Base-by-base conservation (phyloP, 2,329 filamentous ascomycete genomes). In the Lojkania enalia region DNA sequence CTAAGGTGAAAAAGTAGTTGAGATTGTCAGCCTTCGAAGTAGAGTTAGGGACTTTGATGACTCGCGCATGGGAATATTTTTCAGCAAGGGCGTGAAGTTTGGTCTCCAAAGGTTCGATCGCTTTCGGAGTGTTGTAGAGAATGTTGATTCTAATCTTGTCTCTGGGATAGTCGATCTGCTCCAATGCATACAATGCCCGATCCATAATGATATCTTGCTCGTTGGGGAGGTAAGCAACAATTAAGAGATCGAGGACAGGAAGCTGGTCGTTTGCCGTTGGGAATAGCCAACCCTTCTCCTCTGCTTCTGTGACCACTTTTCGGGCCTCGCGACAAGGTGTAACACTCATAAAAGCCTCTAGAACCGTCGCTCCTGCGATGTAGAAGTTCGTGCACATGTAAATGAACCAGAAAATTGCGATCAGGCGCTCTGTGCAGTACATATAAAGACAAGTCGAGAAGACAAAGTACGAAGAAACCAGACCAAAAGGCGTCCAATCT, bases 191-290 rank as follows among this genome's bases (percentile, higher is more conserved):
- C 19, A 72, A 58, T 12, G 74, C 67, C 6, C 74, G 71, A 36
- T 75, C 74, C 55, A 75, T 67, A 51, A 77, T 75, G 40, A 77
- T 77, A 39, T 77, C 73, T 54, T 75, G 64, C 54, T 77, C 75
- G 45, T 77, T 77, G 4, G 75, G 75, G n/a, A 77, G 63, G 49
- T 77, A 77, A 12, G 75, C 75, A 2, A 77, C 75, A 42, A 77
- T 75, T 41, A 77, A 62, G 30, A 77, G 60, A 48, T 77, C 75
- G 14, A 77, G 62, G 19, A 72, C 68, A 1, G 68, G 67, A 2
- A 77, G 60, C 12, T 74, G 55, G 35, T 64, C 55, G 42, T 74
- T 66, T 9, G 69, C 57, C 7, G 72, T 74, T 11, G 71, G 72
- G 40, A 74, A 74, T 4, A 58, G 49, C 71, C 72, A 74, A 4